A percentile compares a stretch with the other conserved stretches of the same genome.
Evolutionary conservation across 2,329 filamentous ascomycete species (phyloP).

Genomic region (Penicillium sp.): DNA sequence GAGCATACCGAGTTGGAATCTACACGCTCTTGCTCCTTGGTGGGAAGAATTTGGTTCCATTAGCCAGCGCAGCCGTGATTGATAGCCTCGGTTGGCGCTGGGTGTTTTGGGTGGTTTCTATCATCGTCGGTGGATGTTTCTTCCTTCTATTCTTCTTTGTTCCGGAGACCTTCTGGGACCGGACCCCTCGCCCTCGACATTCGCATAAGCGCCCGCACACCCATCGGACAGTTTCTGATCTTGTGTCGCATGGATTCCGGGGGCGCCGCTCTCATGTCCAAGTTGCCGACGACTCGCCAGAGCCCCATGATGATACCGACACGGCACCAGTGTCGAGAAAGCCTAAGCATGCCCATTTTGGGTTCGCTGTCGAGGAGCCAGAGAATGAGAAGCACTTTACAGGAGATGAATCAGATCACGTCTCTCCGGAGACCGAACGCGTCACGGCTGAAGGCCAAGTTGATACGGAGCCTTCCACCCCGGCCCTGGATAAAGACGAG

Average conservation of each 20-base stretch:
- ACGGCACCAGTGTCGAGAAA: slow-evolving; percentile 16
- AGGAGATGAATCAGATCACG: slow-evolving; percentile 8
- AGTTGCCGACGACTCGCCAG: slow-evolving; percentile 11
- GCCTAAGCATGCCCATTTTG: slow-evolving; percentile 52
- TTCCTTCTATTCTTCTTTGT: slow-evolving; percentile 82
- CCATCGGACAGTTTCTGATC: slow-evolving; percentile 38
- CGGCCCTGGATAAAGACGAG: slow-evolving; percentile 16
- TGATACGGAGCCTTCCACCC: slow-evolving; percentile 1
- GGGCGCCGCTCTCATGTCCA: slow-evolving; percentile 32
- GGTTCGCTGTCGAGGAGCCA: slow-evolving; percentile 49
- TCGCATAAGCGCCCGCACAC: slow-evolving; percentile 36
- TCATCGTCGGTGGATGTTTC: slow-evolving; percentile 69
- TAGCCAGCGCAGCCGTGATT: slow-evolving; percentile 84
- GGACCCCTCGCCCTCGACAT: slow-evolving; percentile 61
- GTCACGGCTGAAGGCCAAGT: slow-evolving; percentile 4
- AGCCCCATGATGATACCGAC: slow-evolving; percentile 12
- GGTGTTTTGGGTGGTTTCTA: slow-evolving; percentile 86
- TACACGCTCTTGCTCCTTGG: slow-evolving; percentile 86
- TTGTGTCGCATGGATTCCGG: slow-evolving; percentile 35
- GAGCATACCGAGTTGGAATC: slow-evolving; percentile 87
- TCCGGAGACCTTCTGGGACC: slow-evolving; percentile 94
- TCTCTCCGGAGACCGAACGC: neutral
- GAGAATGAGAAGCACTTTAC: slow-evolving; percentile 19
- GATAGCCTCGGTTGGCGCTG: slow-evolving; percentile 77
- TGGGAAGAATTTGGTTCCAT: slow-evolving; percentile 84